These are phyloP conservation scores for Wickerhamomyces mucosus DNA, from an alignment of 805 yeast genomes.

Conservation along the genomic window DNA sequence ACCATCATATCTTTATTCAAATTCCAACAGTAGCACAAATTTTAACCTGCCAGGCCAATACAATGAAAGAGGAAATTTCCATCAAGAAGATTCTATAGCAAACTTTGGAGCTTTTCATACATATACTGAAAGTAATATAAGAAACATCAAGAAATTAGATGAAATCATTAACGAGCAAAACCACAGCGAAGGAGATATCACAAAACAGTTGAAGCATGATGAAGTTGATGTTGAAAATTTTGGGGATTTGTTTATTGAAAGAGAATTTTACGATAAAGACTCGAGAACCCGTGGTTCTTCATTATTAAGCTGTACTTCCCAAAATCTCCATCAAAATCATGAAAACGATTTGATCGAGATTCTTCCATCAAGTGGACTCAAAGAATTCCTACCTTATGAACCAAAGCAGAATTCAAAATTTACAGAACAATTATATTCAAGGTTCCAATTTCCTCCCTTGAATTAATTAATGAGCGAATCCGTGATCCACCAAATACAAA, in stretches of 20 bases:
- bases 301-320: background rate
- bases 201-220: too few species aligned
- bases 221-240: too few species aligned
- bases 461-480: too few species aligned
- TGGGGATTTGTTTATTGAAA: constrained; percentile 1
- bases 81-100: too few species aligned
- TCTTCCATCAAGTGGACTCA: too few species aligned
- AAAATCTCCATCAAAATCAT: background rate
- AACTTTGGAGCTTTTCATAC: background rate
- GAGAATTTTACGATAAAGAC: background rate
- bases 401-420: constrained; percentile 5
- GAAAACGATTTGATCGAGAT: background rate
- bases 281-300: background rate
- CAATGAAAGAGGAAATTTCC: too few species aligned
- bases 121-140: background rate
- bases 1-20: too few species aligned
- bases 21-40: too few species aligned
- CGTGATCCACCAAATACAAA: too few species aligned
- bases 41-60: too few species aligned
- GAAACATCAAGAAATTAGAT: background rate
- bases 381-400: too few species aligned
- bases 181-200: background rate
- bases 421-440: constrained; percentile 7
- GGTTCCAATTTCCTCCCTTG: too few species aligned
- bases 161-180: background rate